Evolutionary conservation across 257 asterid species (phyloP).

Genomic region (Nicotiana attenuata): DNA sequence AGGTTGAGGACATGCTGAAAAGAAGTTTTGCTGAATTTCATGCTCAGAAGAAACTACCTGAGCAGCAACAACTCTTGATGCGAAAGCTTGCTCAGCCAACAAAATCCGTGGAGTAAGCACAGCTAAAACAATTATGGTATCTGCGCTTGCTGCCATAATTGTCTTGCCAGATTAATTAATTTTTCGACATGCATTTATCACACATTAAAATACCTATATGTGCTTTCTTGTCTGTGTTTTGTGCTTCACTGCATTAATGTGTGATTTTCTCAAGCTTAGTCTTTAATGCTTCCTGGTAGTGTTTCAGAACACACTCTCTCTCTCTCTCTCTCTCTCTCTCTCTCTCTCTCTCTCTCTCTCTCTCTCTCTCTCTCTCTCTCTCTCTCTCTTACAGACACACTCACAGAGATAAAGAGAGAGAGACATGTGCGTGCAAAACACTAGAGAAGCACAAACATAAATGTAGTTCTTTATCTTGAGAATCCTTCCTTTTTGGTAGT

Average conservation of each 20-base stretch:
- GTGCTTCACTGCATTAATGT: background rate
- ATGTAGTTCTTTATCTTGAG: background rate
- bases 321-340: too few species aligned
- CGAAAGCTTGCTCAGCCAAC: constrained; percentile 75
- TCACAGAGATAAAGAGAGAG: too few species aligned
- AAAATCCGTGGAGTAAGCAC: constrained; percentile 75
- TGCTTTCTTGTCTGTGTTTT: background rate
- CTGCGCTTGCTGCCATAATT: constrained; percentile 1
- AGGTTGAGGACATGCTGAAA: constrained; percentile 99
- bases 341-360: background rate
- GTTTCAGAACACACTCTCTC: background rate
- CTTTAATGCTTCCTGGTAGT: background rate
- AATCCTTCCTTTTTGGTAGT: background rate
- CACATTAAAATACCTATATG: background rate
- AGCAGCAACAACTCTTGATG: constrained; percentile 75
- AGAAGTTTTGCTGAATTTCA: constrained; percentile 99
- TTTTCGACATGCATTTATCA: background rate
- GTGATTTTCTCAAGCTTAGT: constrained; percentile 1
- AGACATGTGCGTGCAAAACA: background rate
- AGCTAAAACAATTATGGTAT: constrained; percentile 11
- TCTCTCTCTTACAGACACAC: background rate
- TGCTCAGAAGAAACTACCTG: constrained; percentile 96
- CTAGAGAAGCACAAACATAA: background rate
- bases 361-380: background rate
- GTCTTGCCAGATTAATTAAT: background rate